A percentile compares a stretch with the other conserved stretches of the same genome.
Conservation (phyloP, 202 grass and related monocot species). For the Elaeis oleifera region DNA sequence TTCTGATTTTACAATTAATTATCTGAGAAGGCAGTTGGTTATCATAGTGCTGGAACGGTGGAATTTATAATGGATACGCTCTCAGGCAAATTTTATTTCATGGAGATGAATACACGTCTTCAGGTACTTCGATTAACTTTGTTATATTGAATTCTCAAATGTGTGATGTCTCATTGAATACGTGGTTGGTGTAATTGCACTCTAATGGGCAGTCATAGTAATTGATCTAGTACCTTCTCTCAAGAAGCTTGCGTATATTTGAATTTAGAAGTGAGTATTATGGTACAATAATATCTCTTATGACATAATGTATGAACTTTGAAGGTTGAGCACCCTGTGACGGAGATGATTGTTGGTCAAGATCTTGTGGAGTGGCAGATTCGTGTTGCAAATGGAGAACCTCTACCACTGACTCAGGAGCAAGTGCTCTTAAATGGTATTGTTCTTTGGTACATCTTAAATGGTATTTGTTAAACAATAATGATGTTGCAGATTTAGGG, state of each 20-base stretch:
- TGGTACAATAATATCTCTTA: too few species aligned
- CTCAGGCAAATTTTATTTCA: conserved; percentile 87
- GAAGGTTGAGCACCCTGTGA: conserved; percentile 95
- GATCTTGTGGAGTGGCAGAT: conserved; percentile 99
- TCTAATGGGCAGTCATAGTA: too few species aligned
- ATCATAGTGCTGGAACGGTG: conserved; percentile 97
- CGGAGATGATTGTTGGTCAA: conserved; percentile 95
- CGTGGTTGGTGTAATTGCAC: too few species aligned
- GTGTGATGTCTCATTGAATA: too few species aligned
- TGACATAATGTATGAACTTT: conserved; percentile 10
- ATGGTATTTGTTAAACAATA: conserved; percentile 47
- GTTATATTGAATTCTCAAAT: too few species aligned
- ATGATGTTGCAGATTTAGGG: not conserved
- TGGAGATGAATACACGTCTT: conserved; percentile 99
- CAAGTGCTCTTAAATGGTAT: conserved; percentile 71
- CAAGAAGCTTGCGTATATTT: too few species aligned
- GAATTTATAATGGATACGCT: conserved; percentile 92
- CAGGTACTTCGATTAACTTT: conserved; percentile 41
- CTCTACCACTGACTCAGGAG: conserved; percentile 63
- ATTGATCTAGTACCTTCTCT: too few species aligned
- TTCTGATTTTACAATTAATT: not conserved
- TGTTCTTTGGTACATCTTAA: conserved; percentile 22
- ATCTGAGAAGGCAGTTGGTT: conserved; percentile 81
- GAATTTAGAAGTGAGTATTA: too few species aligned
- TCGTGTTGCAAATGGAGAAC: conserved; percentile 84